Conservation (phyloP, 1,284 basidiomycete genomes). For the Trichosporon asahii region DNA sequence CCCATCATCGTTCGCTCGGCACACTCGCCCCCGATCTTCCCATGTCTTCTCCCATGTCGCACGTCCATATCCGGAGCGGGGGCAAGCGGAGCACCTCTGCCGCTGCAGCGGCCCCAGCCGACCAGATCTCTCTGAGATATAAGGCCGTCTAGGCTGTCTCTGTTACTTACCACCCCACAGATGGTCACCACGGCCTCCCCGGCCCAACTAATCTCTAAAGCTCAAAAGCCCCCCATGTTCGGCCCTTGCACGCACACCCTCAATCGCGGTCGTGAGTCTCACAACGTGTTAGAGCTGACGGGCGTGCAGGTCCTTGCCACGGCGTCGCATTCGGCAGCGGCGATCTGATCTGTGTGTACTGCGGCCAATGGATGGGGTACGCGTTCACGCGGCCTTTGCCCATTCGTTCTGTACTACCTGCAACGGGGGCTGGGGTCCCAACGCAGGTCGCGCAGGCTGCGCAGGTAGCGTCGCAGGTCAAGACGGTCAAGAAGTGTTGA, state of each 20-base stretch:
- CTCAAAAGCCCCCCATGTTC: background rate
- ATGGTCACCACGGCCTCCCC: background rate
- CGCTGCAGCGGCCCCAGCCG: background rate
- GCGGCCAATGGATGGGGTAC: background rate
- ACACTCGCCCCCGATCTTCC: background rate
- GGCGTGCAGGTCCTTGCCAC: background rate
- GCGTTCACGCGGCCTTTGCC: background rate
- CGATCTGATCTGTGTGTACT: background rate
- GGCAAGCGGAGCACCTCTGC: background rate
- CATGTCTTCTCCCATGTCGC: background rate
- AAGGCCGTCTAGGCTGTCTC: background rate
- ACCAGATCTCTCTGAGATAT: background rate
- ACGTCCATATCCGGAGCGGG: too few species aligned
- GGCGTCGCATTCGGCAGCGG: background rate
- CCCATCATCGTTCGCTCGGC: background rate
- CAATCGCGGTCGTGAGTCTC: background rate
- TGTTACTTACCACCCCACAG: background rate
- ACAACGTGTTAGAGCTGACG: background rate
- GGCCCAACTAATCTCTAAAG: background rate
- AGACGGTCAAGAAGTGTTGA: background rate
- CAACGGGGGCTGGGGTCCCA: background rate
- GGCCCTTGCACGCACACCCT: background rate
- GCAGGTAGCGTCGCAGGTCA: background rate
- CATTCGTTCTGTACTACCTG: background rate
- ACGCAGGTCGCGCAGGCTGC: background rate